A percentile compares a stretch with the other conserved stretches of the same genome.
Evolutionary conservation across 768 basidiomycete species (phyloP).

Genomic region (Coprinopsis sp.): DNA sequence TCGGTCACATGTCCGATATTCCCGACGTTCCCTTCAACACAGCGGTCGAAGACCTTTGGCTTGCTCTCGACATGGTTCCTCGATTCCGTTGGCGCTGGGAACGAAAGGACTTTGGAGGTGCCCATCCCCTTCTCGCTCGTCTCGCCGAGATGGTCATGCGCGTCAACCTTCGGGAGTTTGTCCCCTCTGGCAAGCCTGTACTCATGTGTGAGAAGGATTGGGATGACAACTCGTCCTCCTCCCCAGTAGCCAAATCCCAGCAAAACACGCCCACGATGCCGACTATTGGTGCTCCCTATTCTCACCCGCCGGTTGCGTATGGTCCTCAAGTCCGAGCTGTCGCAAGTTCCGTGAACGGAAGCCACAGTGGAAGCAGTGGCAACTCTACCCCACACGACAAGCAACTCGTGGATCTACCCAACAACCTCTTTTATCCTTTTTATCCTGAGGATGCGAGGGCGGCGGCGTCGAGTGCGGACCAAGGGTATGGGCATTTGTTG

Average conservation of each 20-base stretch:
- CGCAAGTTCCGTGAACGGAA: constrained; percentile 17
- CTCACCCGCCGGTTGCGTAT: constrained; percentile 16
- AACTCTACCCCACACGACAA: constrained; percentile 36
- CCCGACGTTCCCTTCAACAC: constrained; percentile 58
- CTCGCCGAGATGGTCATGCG: constrained; percentile 79
- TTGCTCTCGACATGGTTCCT: constrained; percentile 84
- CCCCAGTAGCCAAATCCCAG: constrained; percentile 34
- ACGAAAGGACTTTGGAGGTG: constrained; percentile 73
- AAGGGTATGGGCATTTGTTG: constrained; percentile 52
- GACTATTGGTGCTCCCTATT: constrained; percentile 18
- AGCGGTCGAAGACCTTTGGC: constrained; percentile 79
- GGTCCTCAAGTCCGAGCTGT: constrained; percentile 35
- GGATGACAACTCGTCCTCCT: constrained; percentile 39
- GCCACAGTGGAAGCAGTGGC: constrained; percentile 23
- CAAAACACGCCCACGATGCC: constrained; percentile 41
- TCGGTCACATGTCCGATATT: constrained; percentile 79
- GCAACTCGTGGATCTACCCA: constrained; percentile 62
- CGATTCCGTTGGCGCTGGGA: constrained; percentile 92
- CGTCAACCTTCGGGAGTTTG: constrained; percentile 62
- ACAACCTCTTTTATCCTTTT: constrained; percentile 73
- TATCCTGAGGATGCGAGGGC: constrained; percentile 46
- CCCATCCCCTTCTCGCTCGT: constrained; percentile 79
- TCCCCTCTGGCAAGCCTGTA: constrained; percentile 38
- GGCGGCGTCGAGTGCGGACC: constrained; percentile 4
- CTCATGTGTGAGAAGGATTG: constrained; percentile 51